These are phyloP conservation scores for Tripterygium wilfordii DNA, from an alignment of 177 flowering plant genomes.

Conservation along the genomic window DNA sequence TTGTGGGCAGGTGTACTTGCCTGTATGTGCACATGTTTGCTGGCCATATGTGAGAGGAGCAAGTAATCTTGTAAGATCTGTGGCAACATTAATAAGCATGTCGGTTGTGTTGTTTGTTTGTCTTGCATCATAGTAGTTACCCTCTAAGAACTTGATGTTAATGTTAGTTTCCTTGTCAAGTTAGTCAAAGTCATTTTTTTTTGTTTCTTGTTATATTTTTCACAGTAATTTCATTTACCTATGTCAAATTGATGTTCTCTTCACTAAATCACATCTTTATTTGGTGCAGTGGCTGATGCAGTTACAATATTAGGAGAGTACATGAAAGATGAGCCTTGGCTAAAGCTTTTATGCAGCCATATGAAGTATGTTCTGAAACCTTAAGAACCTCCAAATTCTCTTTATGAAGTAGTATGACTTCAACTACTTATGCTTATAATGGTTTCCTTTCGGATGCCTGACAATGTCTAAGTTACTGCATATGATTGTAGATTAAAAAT, in stretches of 20 bases:
- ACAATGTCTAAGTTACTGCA: neutral
- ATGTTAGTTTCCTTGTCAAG: too few relatives aligned
- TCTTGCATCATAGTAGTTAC: too few relatives aligned
- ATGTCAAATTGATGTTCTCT: neutral
- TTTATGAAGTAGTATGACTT: neutral
- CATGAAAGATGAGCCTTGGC: constrained; percentile 75
- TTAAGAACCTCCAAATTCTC: neutral
- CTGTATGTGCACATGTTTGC: too few relatives aligned
- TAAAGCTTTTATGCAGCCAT: constrained; percentile 56
- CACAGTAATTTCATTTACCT: neutral
- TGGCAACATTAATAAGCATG: too few relatives aligned
- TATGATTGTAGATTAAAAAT: constrained; percentile 40
- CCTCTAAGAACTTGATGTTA: too few relatives aligned
- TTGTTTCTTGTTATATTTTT: too few relatives aligned
- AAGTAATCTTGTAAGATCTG: too few relatives aligned
- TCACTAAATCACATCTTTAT: constrained; percentile 6
- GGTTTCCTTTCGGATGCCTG: neutral
- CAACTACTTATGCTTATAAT: constrained; percentile 1
- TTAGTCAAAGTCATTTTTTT: too few relatives aligned
- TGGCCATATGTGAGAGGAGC: too few relatives aligned
- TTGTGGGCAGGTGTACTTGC: too few relatives aligned
- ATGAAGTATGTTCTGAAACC: constrained; percentile 35
- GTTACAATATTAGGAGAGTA: constrained; percentile 77
- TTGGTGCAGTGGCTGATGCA: constrained; percentile 53
- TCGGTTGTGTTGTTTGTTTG: too few relatives aligned